Base-by-base conservation (phyloP, 208 protist genomes). In the Angomonas deanei region DNA sequence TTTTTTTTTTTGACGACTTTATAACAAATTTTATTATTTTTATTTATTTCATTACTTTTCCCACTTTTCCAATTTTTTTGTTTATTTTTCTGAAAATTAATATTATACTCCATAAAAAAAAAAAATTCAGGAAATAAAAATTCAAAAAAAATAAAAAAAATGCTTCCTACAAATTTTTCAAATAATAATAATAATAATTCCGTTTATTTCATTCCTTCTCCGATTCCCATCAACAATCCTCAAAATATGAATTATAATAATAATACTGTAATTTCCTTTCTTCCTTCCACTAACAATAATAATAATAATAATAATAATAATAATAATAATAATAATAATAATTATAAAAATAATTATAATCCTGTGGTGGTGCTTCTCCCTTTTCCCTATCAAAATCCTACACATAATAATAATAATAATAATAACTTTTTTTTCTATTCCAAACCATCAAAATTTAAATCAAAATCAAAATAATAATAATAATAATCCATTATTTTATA, bases 111-210 rank as follows among this genome's bases (percentile, higher is more conserved):
- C n/a, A n/a, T n/a, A 3, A 65, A 26, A 32, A 10, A 55, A 13
- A 65, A 3, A 42, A 15, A 1, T 19, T 13, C 30, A 2, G 30
- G 36, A 3, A 61, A 26, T 53, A 53, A 53, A 21, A 53, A 53
- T 26, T 28, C 8, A 17, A 53, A 27, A 11, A 53, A 53, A 28
- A 53, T 21, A 21, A 53, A 53, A 21, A 53, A 53, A 21, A 53
- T 21, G 5, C 8, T 17, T 27, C 5, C 5, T 26, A 53, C 5
- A 27, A 53, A 53, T 53, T 27, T 13, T 53, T 26, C 8, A 53
- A 53, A 53, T 53, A 53, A 53, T 53, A 53, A 53, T 53, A 53
- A 53, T 53, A 53, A 53, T 53, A 53, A n/a, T 28, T 53, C 5
- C 8, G 13, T 17, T 53, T 53, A n/a, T n/a, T n/a, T n/a, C n/a